Conservation (phyloP, 139 green algal species). For the Chlamydomonas schloesseri region DNA sequence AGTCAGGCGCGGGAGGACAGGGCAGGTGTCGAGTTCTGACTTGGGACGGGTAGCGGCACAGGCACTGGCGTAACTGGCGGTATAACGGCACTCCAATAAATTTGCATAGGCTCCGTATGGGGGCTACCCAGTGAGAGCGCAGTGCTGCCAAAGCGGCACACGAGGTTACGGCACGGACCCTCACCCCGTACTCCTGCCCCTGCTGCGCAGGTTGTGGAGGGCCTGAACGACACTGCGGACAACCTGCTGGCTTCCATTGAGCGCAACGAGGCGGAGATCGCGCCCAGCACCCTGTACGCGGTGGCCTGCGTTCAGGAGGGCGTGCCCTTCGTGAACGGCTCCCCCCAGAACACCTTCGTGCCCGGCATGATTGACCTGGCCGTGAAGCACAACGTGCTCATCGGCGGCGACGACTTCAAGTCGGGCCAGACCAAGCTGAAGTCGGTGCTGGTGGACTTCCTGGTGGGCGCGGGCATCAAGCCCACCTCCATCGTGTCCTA, state of each 20-base stretch:
- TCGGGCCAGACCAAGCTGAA: slow-evolving; percentile 98
- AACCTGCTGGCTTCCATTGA: slow-evolving; percentile 93
- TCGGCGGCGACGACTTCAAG: slow-evolving; percentile 99
- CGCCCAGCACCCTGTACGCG: slow-evolving; percentile 95
- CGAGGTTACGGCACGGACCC: no score
- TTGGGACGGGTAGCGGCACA: no score
- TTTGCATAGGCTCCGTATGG: no score
- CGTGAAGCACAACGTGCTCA: slow-evolving; percentile 85
- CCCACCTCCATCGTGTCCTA: slow-evolving; percentile 98
- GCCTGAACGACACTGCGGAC: slow-evolving; percentile 96
- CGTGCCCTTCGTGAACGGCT: slow-evolving; percentile 98
- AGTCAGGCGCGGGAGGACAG: no score
- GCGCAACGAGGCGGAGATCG: slow-evolving; percentile 90
- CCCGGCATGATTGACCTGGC: slow-evolving; percentile 87
- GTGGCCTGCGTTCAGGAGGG: slow-evolving; percentile 93
- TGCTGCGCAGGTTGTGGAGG: slow-evolving; percentile 80
- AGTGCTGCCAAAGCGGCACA: no score
- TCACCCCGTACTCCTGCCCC: no score
- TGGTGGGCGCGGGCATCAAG: slow-evolving; percentile 99
- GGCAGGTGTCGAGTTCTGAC: no score
- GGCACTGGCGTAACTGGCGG: no score
- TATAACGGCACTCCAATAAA: no score
- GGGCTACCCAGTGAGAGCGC: no score
- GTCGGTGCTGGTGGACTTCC: slow-evolving; percentile 96
- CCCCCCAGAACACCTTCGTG: slow-evolving; percentile 96